phyloP scores from a whole-genome alignment of 2,329 filamentous ascomycete genomes.

The Cordyceps tenuipes region DNA sequence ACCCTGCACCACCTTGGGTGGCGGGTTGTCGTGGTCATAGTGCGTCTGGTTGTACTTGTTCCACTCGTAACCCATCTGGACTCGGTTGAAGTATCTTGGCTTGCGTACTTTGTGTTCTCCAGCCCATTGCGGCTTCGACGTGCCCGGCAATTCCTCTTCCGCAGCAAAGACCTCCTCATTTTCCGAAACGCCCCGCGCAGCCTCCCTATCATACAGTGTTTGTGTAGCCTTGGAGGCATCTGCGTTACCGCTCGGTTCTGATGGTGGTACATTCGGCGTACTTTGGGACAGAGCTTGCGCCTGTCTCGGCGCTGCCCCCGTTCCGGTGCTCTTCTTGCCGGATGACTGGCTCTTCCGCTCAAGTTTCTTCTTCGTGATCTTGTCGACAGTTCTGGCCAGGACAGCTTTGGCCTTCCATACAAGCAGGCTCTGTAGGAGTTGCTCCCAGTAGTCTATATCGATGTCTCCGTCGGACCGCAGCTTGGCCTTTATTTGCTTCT shows the following conservation, averaged over 20 bases:
- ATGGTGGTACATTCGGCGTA: conserved; percentile 1
- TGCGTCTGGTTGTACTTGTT: conserved; percentile 99
- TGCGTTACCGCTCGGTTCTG: conserved; percentile 36
- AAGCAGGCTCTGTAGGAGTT: conserved; percentile 72
- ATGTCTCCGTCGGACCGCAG: conserved; percentile 83
- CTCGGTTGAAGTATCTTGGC: conserved; percentile 93
- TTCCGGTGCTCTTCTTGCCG: conserved; percentile 46
- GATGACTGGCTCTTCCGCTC: background rate
- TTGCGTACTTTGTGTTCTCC: conserved; percentile 83
- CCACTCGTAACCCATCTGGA: conserved; percentile 99
- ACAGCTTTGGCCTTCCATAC: conserved; percentile 91
- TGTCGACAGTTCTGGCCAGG: conserved; percentile 67
- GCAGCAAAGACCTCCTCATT: conserved; percentile 93
- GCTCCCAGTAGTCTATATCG: conserved; percentile 96
- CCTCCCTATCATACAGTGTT: conserved; percentile 84
- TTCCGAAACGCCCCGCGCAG: conserved; percentile 81
- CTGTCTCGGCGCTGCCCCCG: background rate
- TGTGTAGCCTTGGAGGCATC: conserved; percentile 83
- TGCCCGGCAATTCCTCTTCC: conserved; percentile 64
- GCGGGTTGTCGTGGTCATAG: conserved; percentile 96
- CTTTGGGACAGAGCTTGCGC: conserved; percentile 15
- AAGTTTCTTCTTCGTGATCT: conserved; percentile 52
- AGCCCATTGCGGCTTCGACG: conserved; percentile 66
- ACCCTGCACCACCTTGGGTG: conserved; percentile 94
- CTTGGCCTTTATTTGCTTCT: conserved; percentile 80